Evolutionary conservation across 805 yeast genomes (phyloP).

Genomic region (Saturnispora serradocipensis): DNA sequence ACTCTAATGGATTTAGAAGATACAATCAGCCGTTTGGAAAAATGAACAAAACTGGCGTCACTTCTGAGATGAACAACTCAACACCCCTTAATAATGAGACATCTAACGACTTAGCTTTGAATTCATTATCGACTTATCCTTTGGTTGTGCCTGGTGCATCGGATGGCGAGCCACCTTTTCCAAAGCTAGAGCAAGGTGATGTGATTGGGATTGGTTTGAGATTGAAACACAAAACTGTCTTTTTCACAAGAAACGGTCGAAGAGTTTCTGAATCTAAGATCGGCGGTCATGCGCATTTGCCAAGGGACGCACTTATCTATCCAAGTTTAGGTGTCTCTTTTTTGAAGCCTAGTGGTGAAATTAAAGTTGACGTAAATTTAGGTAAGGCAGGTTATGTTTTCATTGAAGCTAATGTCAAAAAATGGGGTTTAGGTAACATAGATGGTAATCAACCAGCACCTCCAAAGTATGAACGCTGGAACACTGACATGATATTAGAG

Average conservation of each 20-base stretch:
- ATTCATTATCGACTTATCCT: neutral
- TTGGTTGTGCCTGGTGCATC: neutral
- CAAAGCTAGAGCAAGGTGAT: slow-evolving; percentile 68
- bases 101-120: neutral
- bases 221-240: slow-evolving; percentile 73
- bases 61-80: neutral
- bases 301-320: slow-evolving; percentile 60
- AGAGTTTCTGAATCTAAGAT: slow-evolving; percentile 72
- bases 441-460: slow-evolving; percentile 89
- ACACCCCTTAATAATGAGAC: neutral
- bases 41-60: neutral
- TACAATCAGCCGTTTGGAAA: slow-evolving; percentile 61
- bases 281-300: slow-evolving; percentile 70
- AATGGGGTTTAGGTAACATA: slow-evolving; percentile 91
- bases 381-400: slow-evolving; percentile 88
- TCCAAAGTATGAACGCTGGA: slow-evolving; percentile 79
- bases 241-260: slow-evolving; percentile 92
- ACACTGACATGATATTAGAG: slow-evolving; percentile 69
- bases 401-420: slow-evolving; percentile 87
- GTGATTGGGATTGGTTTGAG: slow-evolving; percentile 89
- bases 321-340: slow-evolving; percentile 78
- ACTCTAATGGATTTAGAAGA: slow-evolving; percentile 73
- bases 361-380: slow-evolving; percentile 81
- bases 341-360: slow-evolving; percentile 36
- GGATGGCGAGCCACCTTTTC: slow-evolving; percentile 31